Percentiles rank a stretch among this genome's conserved stretches.
Conservation (phyloP, 495 filamentous ascomycete species). For the Penicillium egyptiacum region DNA sequence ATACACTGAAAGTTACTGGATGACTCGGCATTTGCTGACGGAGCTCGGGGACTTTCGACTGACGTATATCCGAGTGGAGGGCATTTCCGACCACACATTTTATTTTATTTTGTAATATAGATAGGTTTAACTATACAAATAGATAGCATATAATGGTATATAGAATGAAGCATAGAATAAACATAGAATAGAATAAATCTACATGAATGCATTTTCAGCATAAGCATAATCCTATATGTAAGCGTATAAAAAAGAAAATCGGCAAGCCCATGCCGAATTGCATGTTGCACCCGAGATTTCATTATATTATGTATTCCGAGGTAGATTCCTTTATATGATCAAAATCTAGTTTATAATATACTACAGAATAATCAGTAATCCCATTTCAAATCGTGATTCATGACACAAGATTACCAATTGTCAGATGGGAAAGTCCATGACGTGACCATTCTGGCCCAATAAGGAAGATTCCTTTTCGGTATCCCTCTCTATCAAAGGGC, state of each 20-base stretch:
- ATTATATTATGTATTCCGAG: neutral
- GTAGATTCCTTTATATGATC: too few relatives aligned
- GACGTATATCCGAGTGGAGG: constrained; percentile 30
- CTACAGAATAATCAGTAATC: too few relatives aligned
- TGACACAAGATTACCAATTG: neutral
- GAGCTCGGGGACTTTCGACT: constrained; percentile 29
- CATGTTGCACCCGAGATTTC: neutral
- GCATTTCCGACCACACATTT: constrained; percentile 18
- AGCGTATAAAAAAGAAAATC: constrained; percentile 3
- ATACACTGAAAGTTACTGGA: constrained; percentile 10
- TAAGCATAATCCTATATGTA: too few relatives aligned
- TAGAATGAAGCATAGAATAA: too few relatives aligned
- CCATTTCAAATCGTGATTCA: constrained; percentile 5
- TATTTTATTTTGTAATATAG: neutral
- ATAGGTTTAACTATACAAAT: neutral
- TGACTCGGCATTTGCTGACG: constrained; percentile 31
- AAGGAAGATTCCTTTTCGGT: neutral
- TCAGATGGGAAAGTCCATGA: constrained; percentile 23
- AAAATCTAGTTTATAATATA: too few relatives aligned
- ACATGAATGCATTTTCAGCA: neutral
- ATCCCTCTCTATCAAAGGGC: neutral
- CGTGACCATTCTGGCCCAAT: constrained; percentile 19
- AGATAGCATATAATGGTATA: too few relatives aligned
- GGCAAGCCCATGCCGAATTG: constrained; percentile 20
- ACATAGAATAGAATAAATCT: too few relatives aligned